Conservation (phyloP, 345 rosid species). For the Brassica incana region DNA sequence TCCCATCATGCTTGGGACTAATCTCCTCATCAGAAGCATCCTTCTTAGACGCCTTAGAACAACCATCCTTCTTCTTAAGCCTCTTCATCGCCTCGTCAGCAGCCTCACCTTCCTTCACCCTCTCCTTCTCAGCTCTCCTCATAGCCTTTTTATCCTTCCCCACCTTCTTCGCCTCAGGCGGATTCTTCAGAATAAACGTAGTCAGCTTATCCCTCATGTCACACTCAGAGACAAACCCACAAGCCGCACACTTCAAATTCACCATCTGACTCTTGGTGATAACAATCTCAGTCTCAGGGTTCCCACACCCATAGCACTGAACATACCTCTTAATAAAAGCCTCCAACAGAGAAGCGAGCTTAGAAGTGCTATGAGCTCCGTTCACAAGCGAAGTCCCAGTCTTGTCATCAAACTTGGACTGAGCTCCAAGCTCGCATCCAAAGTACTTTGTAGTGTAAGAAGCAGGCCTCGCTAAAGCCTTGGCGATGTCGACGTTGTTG, state of each 20-base stretch:
- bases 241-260: conserved; percentile 75
- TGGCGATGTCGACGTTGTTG: conserved; percentile 91
- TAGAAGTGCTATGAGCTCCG: conserved; percentile 75
- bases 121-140: conserved; percentile 95
- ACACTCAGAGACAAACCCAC: conserved; percentile 79
- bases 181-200: conserved; percentile 68
- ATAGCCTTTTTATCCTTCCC: conserved; percentile 69
- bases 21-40: conserved; percentile 70
- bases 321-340: conserved; percentile 87
- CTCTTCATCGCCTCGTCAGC: conserved; percentile 82
- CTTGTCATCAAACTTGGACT: conserved; percentile 85
- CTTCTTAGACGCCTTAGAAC: conserved; percentile 45
- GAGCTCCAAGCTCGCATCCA: conserved; percentile 93
- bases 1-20: conserved; percentile 55
- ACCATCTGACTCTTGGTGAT: conserved; percentile 78
- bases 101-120: conserved; percentile 84
- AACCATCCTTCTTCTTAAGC: conserved; percentile 56
- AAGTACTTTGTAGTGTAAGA: conserved; percentile 84
- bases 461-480: conserved; percentile 84
- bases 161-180: conserved; percentile 68
- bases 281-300: conserved; percentile 79
- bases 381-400: conserved; percentile 83
- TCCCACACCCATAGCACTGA: conserved; percentile 91
- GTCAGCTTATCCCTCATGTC: conserved; percentile 90
- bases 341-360: conserved; percentile 77